Evolutionary conservation across 2,329 filamentous ascomycete species (phyloP).

Genomic region (Moelleriella libera): DNA sequence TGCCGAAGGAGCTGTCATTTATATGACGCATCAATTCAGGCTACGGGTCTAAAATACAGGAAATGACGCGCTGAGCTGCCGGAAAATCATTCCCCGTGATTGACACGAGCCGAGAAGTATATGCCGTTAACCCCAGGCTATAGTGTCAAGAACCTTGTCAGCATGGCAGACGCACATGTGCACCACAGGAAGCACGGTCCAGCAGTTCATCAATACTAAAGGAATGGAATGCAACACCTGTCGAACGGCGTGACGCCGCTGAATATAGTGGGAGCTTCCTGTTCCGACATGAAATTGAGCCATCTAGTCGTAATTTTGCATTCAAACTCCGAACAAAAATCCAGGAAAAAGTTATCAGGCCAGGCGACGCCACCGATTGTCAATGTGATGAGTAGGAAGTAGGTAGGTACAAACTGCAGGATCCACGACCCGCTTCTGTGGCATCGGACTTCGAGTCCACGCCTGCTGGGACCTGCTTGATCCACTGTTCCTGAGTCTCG

Average conservation of each 20-base stretch:
- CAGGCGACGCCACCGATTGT: background rate
- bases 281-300: background rate
- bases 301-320: background rate
- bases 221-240: too few relatives aligned
- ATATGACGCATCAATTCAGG: background rate
- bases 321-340: background rate
- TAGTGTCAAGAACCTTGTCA: background rate
- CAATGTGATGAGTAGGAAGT: background rate
- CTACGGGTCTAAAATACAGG: background rate
- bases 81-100: background rate
- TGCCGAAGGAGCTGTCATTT: background rate
- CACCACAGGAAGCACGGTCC: background rate
- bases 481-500: background rate
- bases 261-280: too few relatives aligned
- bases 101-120: background rate
- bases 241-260: too few relatives aligned
- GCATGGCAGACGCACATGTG: background rate
- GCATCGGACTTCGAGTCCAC: background rate
- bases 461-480: background rate
- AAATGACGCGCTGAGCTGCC: background rate
- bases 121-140: background rate
- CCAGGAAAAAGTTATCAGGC: background rate
- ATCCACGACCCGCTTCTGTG: background rate
- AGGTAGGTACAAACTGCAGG: background rate
- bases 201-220: background rate